Percentiles rank a stretch among this genome's conserved stretches.
phyloP scores from a whole-genome alignment of 2,329 filamentous ascomycete genomes.

The Lachnellula occidentalis region DNA sequence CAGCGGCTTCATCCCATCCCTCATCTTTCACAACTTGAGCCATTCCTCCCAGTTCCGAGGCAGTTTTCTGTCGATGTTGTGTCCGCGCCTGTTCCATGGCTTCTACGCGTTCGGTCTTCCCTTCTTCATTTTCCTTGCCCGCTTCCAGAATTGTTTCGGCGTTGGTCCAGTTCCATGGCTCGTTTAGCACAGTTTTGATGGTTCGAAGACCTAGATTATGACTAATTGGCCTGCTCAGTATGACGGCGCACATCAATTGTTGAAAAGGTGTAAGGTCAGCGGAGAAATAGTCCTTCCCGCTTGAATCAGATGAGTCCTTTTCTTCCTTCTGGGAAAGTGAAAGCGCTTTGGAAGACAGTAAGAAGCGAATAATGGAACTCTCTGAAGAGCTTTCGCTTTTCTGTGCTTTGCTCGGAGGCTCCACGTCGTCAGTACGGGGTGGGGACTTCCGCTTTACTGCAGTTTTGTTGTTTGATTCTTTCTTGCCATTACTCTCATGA shows the following conservation, averaged over 20 bases:
- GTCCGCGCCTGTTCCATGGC: neutral
- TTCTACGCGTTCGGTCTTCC: neutral
- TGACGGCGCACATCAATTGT: neutral
- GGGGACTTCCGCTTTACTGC: too few relatives aligned
- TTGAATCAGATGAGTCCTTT: neutral
- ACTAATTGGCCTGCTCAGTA: neutral
- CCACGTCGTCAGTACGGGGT: too few relatives aligned
- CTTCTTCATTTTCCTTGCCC: neutral
- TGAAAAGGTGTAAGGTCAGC: neutral
- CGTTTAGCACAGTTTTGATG: neutral
- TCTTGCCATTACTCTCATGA: too few relatives aligned
- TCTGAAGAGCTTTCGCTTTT: too few relatives aligned
- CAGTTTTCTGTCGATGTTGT: slow-evolving; percentile 1
- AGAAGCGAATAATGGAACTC: neutral
- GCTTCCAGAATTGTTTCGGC: neutral
- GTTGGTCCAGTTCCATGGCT: too few relatives aligned
- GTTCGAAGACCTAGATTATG: neutral
- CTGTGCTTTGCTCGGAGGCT: too few relatives aligned
- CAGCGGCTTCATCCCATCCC: neutral
- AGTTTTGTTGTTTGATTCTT: too few relatives aligned
- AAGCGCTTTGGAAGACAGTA: neutral
- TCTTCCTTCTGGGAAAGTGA: neutral
- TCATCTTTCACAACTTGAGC: neutral
- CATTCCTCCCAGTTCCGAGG: neutral
- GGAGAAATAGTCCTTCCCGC: neutral